Evolutionary conservation across 2,329 filamentous ascomycete species (phyloP).

Genomic region (Albifimbria verrucaria): DNA sequence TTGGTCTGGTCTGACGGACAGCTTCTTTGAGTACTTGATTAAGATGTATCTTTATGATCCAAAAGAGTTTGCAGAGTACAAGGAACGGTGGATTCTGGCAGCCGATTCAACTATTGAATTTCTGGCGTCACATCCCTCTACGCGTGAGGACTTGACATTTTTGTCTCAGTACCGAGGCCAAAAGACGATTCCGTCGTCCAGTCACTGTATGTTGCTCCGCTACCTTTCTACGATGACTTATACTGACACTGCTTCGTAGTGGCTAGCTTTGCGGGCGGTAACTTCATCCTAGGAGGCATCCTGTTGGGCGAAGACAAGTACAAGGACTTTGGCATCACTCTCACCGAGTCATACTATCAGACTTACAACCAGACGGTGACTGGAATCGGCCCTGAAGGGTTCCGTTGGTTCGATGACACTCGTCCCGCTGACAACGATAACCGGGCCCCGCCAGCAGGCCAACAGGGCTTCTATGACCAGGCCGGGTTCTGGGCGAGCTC

Average conservation of each 20-base stretch:
- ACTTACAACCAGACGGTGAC: constrained; percentile 69
- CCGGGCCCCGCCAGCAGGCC: constrained; percentile 36
- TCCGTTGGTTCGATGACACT: constrained; percentile 55
- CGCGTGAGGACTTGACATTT: constrained; percentile 70
- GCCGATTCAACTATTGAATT: constrained; percentile 73
- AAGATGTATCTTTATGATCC: constrained; percentile 87
- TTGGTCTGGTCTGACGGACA: constrained; percentile 76
- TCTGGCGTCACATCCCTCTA: constrained; percentile 64
- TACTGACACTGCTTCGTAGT: constrained; percentile 39
- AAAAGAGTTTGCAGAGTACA: constrained; percentile 59
- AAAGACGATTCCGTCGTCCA: constrained; percentile 40
- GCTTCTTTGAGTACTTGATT: constrained; percentile 86
- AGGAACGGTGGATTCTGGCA: constrained; percentile 71
- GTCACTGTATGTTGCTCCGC: constrained; percentile 43
- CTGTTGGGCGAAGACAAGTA: constrained; percentile 65
- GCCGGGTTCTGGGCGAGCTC: constrained; percentile 70
- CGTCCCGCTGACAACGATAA: constrained; percentile 29
- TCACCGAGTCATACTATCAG: constrained; percentile 70
- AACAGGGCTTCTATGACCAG: constrained; percentile 58
- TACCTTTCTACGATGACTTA: constrained; percentile 21
- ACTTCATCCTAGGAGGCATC: constrained; percentile 77
- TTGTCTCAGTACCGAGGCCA: constrained; percentile 54
- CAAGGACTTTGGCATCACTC: constrained; percentile 67
- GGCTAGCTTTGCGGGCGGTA: constrained; percentile 81
- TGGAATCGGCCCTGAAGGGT: constrained; percentile 73